A percentile compares a stretch with the other conserved stretches of the same genome.
Conservation (phyloP, 768 basidiomycete species). For the Omphalotus guepiniiformis region DNA sequence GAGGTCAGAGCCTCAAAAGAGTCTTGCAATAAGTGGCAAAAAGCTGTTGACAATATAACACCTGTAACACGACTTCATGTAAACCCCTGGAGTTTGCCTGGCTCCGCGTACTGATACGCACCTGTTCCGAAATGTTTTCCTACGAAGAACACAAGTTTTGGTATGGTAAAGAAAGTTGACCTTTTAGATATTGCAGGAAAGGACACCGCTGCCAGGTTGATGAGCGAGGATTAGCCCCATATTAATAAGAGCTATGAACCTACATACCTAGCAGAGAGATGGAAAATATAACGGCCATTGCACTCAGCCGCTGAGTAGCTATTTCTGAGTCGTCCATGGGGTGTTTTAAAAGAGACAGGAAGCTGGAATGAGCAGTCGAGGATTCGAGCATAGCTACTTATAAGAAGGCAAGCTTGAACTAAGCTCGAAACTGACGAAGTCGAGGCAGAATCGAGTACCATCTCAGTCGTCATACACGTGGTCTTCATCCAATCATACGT, state of each 20-base stretch:
- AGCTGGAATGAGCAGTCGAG: too few relatives aligned
- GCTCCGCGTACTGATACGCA: conserved; percentile 15
- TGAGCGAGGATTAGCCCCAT: background rate
- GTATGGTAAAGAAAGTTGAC: conserved; percentile 49
- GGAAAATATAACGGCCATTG: conserved; percentile 37
- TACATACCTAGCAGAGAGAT: conserved; percentile 66
- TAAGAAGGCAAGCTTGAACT: too few relatives aligned
- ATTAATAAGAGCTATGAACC: background rate
- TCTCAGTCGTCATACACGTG: background rate
- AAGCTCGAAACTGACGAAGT: too few relatives aligned
- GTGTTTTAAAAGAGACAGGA: too few relatives aligned
- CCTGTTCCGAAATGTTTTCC: conserved; percentile 86
- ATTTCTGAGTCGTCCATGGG: background rate
- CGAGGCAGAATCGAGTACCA: too few relatives aligned
- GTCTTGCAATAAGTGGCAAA: conserved; percentile 77
- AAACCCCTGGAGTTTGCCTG: conserved; percentile 16
- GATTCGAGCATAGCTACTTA: too few relatives aligned
- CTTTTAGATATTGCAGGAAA: conserved; percentile 66
- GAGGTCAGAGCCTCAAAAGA: conserved; percentile 59
- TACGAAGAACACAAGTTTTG: conserved; percentile 71
- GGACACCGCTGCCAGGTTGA: conserved; percentile 48
- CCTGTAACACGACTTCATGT: too few relatives aligned
- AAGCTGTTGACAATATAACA: conserved; percentile 79
- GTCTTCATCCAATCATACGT: too few relatives aligned
- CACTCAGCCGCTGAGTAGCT: background rate